A percentile compares a stretch with the other conserved stretches of the same genome.
Evolutionary conservation across 345 rosid species (phyloP).

Genomic region (Eucalyptus guilfoylei): DNA sequence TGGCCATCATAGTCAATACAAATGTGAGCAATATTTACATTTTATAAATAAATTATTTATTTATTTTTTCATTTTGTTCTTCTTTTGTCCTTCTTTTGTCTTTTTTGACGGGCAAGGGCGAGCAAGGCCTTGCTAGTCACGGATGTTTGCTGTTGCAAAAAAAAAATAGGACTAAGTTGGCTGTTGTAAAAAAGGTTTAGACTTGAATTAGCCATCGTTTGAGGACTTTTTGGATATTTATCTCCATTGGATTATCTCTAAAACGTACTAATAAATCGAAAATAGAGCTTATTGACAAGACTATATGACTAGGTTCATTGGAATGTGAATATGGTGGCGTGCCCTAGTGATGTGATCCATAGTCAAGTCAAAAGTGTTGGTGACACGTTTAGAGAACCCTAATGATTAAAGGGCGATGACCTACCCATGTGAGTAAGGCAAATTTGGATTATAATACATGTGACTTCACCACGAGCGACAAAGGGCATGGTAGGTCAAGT

Average conservation of each 20-base stretch:
- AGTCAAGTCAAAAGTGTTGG: neutral
- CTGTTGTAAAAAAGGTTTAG: neutral
- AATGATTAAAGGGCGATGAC: neutral
- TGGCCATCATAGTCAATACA: too few relatives aligned
- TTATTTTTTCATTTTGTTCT: too few relatives aligned
- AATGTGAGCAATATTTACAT: too few relatives aligned
- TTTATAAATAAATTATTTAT: too few relatives aligned
- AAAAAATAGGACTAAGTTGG: neutral
- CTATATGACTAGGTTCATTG: neutral
- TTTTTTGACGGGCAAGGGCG: neutral
- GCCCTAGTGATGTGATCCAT: neutral
- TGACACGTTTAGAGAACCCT: neutral
- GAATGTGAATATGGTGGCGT: neutral
- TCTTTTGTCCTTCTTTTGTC: neutral
- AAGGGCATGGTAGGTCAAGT: neutral
- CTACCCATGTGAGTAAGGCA: neutral
- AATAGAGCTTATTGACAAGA: neutral
- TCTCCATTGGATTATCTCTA: neutral
- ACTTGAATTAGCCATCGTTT: accelerated
- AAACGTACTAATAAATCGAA: neutral
- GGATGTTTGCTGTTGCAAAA: too few relatives aligned
- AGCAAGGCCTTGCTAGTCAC: neutral
- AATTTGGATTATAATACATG: neutral
- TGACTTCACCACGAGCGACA: neutral
- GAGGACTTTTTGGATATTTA: neutral